These are phyloP conservation scores for Breynia disticha DNA, from an alignment of 441 rosid genomes.

Conservation along the genomic window DNA sequence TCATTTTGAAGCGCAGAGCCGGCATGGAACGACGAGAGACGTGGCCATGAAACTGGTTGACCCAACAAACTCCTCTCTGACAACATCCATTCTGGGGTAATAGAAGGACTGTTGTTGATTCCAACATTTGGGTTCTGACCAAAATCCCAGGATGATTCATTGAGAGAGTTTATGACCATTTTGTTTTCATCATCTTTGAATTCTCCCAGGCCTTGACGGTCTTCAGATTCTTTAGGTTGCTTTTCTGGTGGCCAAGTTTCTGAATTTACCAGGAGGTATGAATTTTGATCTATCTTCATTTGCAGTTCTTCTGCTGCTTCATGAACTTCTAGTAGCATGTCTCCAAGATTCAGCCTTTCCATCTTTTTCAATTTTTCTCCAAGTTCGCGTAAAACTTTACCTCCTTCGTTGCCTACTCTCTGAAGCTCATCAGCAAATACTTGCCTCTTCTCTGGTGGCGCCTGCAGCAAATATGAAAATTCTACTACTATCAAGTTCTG, in stretches of 20 bases:
- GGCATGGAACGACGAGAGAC: neutral
- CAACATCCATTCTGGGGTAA: neutral
- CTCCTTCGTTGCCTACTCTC: slow-evolving; percentile 73
- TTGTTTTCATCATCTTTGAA: no score
- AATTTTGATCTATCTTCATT: slow-evolving; percentile 59
- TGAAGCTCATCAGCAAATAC: slow-evolving; percentile 57
- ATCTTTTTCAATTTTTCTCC: slow-evolving; percentile 66
- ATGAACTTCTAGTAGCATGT: slow-evolving; percentile 51
- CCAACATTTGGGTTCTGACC: no score
- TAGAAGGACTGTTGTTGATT: no score
- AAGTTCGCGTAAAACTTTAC: slow-evolving; percentile 55
- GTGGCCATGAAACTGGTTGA: slow-evolving; percentile 32
- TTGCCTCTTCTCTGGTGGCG: slow-evolving; percentile 70
- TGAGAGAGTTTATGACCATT: no score
- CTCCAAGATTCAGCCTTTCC: slow-evolving; percentile 53
- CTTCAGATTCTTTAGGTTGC: slow-evolving; percentile 20
- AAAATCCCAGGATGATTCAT: no score
- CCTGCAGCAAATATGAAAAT: slow-evolving; percentile 34
- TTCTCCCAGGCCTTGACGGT: no score
- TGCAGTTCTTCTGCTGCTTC: slow-evolving; percentile 76
- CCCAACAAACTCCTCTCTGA: neutral
- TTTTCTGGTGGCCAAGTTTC: slow-evolving; percentile 58
- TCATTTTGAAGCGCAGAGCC: slow-evolving; percentile 12
- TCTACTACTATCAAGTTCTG: neutral
- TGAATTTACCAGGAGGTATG: slow-evolving; percentile 60